Evolutionary conservation across 768 basidiomycete species (phyloP), one percentile per base, ranked within the genome.

Genomic region (Rhodotorula diobovata): DNA sequence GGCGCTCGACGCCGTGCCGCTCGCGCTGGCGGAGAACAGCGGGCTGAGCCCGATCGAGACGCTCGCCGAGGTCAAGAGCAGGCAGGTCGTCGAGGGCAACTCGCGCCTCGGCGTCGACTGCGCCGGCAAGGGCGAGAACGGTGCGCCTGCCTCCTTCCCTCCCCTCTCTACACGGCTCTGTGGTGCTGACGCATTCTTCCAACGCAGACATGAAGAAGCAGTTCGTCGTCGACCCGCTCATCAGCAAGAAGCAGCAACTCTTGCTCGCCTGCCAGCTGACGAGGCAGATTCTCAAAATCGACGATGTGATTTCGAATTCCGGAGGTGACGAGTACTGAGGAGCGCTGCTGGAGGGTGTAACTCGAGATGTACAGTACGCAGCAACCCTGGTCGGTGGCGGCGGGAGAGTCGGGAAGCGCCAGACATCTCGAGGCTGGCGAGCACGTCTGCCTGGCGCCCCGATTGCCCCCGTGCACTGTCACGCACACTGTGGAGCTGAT

Each of bases 1-100:
- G 45, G 95, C 96, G 23, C 84, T 99, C 15, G 96, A 99, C 77
- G 86, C 93, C n/a, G 83, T 98, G 60, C 96, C 96, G 7, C 86
- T 99, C 21, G 96, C 96, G 9, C 85, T 99, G 20, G 96, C 96
- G 23, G 96, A 99, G 82, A 99, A 99, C 84, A 95, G 92, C 71
- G 96, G 96, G 64, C 81, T 98, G 55, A 88, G 90, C 23, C 96
- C 96, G 20, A 99, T 99, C 71, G 93, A 95, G 81, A 96, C 93
- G 11, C 85, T 99, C n/a, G 88, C 96, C 4, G 89, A 93, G 68
- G 90, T 99, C 63, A 94, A 93, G 84, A 92, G 90, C 79, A 84
- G 90, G 76, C 96, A 99, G 79, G 88, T 95, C 72, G 85, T 80
- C 32, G 94, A 97, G 84, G 85, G 85, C 34, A 90, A 91, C 81